Base-by-base conservation (phyloP, 352 stramenopile species). In the Pythium monospermum region DNA sequence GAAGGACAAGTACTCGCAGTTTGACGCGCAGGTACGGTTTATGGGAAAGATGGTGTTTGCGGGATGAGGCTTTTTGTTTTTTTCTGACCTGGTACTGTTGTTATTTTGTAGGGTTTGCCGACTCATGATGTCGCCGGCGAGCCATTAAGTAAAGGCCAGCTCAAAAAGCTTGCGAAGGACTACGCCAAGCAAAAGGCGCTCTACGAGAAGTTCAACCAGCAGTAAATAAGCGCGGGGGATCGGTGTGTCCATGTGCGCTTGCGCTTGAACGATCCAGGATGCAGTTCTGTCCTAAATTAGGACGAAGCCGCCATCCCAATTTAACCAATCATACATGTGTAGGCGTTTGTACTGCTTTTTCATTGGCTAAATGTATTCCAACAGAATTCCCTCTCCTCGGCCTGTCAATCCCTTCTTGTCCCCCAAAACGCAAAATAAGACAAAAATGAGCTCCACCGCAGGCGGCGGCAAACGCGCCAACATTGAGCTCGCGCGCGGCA, bases 121-220 rank as follows among this genome's bases (percentile, higher is more conserved):
- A 99, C 96, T 11, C 87, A 99, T 41, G 83, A 97, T 56, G 82
- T 72, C 1, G 79, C 87, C 32, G 95, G 94, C 16, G 88, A 97
- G 39, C 87, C 94, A 49, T 57, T 99, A 41, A 97, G 91, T 52
- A 99, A 99, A 78, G 96, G 83, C 43, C 70, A 84, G 26, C 71
- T 90, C 44, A 99, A 99, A 76, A 99, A 99, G 69, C 77, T 99
- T 46, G 74, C 83, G 18, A 99, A 99, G 72, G 94, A 98, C 41
- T 85, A 95, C 66, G 73, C 86, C 39, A 99, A 99, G 71, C 97
- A 99, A 61, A 95, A 94, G 60, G 82, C 92, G 58, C 68, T 94
- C 2, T 93, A 85, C 57, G 80, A 94, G 22, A 93, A 94, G 68
- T 66, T 85, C 54, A 51, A 62, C 54, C 47, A 62, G 41, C 36